Evolutionary conservation across 2,329 filamentous ascomycete genomes (phyloP).

Genomic region (Microdochium bolleyi): DNA sequence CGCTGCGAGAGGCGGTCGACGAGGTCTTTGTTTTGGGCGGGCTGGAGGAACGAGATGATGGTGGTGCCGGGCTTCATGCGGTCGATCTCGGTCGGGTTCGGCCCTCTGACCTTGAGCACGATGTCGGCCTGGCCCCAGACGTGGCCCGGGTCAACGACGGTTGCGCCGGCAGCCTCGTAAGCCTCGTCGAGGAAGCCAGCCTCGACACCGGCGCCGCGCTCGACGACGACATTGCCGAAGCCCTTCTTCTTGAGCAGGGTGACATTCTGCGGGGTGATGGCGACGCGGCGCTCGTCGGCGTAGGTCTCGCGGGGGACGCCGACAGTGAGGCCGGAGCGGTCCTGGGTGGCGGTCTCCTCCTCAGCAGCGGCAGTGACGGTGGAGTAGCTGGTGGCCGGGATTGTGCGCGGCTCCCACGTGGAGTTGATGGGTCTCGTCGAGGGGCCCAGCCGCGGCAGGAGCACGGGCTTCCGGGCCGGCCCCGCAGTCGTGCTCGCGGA

Average conservation of each 20-base stretch:
- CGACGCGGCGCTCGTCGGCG: conserved; percentile 72
- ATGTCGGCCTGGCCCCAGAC: conserved; percentile 73
- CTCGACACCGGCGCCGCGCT: conserved; percentile 69
- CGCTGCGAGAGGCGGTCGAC: conserved; percentile 65
- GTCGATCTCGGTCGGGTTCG: conserved; percentile 61
- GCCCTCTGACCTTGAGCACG: conserved; percentile 75
- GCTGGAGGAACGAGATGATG: conserved; percentile 77
- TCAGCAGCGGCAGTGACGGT: neutral
- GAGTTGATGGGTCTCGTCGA: neutral
- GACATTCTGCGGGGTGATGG: conserved; percentile 78
- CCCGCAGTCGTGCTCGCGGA: neutral
- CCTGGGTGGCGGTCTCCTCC: neutral
- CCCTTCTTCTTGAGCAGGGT: conserved; percentile 78
- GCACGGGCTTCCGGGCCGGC: neutral
- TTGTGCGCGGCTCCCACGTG: neutral
- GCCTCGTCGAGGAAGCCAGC: conserved; percentile 73
- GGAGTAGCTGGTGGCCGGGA: neutral
- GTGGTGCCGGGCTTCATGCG: conserved; percentile 62
- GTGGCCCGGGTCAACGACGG: conserved; percentile 58
- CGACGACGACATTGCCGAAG: conserved; percentile 67
- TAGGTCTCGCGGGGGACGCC: conserved; percentile 76
- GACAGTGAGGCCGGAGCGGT: conserved; percentile 48
- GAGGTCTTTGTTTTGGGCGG: conserved; percentile 67
- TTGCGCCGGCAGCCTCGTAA: conserved; percentile 72
- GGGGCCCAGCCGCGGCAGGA: neutral